Percentiles rank a stretch among this genome's conserved stretches.
Conservation (phyloP, 2,329 filamentous ascomycete species). For the Kalmusia sp. region DNA sequence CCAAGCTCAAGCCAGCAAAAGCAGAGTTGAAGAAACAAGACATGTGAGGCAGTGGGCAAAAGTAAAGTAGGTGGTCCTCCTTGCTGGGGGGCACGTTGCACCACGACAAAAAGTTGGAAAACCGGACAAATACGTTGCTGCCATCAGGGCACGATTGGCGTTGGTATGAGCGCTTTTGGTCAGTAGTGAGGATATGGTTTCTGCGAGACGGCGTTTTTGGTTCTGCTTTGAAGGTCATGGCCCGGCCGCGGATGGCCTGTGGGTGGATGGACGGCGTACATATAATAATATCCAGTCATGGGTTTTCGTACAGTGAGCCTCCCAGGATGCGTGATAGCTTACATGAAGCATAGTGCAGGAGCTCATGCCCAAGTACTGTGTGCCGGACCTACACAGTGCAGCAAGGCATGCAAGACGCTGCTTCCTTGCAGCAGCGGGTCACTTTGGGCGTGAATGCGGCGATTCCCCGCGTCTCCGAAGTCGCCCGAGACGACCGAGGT, state of each 20-base stretch:
- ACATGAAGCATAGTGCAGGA: background rate
- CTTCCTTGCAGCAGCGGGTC: background rate
- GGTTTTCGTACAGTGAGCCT: background rate
- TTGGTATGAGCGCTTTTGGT: constrained; percentile 12
- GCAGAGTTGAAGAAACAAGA: no score
- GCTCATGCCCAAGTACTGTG: background rate
- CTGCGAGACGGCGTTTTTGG: constrained; percentile 33
- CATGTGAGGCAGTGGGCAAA: no score
- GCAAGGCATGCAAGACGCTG: background rate
- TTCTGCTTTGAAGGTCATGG: constrained; percentile 24
- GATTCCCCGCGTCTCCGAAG: constrained; percentile 5
- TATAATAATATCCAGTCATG: constrained; percentile 23
- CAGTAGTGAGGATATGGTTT: constrained; percentile 10
- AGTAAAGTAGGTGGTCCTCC: no score
- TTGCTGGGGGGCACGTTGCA: no score
- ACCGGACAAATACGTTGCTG: background rate
- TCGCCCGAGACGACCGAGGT: background rate
- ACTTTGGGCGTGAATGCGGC: constrained; percentile 9
- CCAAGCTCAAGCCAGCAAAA: no score
- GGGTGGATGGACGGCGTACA: constrained; percentile 31
- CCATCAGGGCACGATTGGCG: constrained; percentile 10
- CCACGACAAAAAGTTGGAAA: no score
- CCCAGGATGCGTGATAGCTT: background rate
- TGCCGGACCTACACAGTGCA: no score
- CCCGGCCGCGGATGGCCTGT: constrained; percentile 44